Base-by-base conservation (phyloP, 108 stramenopile species). In the Fistulifera solaris region DNA sequence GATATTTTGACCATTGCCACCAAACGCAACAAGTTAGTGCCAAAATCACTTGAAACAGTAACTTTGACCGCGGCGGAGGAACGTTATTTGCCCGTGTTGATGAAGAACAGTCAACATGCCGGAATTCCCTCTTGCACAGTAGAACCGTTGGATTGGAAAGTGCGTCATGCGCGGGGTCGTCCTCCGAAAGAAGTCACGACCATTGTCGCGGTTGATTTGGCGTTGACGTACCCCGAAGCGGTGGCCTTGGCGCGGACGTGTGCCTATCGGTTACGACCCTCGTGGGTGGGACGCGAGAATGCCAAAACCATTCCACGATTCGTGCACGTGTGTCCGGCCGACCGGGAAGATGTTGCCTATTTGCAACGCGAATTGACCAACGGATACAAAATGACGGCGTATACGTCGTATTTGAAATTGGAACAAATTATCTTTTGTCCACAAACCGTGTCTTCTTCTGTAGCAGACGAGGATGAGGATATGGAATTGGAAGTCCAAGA, bases 191-290 rank as follows among this genome's bases (percentile, higher is more conserved):
- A 43, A 35, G 68, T 61, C 47, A 49, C 56, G 11, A 69, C 63
- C 19, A 59, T 75, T 35, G 23, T 76, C 7, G 69, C 70, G 13
- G 59, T 57, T 11, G 75, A 76, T 41, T 23, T 75, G 28, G 66
- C 64, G 52, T 75, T 59, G 35, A 62, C 71, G 0, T 76, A 56
- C 49, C 70, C 79, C 12, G 51, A 55, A 40, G 53, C 75, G 12
- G 62, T 59, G 40, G 57, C 66, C 48, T 42, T 76, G 52, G 60
- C 75, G 0, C 60, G 68, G 12, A 40, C 62, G 23, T 61, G 66
- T 11, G 75, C 75, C 27, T 43, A 70, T 50, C 16, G 16, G 17
- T 41, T 76, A 23, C 31, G 61, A 26, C 65, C 75, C 1, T 65
- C 64, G 3, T 45, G 16, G 16, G 19, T 25, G 5, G 46, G 27